Base-by-base conservation (phyloP, 441 rosid genomes). In the Populus hybrid region DNA sequence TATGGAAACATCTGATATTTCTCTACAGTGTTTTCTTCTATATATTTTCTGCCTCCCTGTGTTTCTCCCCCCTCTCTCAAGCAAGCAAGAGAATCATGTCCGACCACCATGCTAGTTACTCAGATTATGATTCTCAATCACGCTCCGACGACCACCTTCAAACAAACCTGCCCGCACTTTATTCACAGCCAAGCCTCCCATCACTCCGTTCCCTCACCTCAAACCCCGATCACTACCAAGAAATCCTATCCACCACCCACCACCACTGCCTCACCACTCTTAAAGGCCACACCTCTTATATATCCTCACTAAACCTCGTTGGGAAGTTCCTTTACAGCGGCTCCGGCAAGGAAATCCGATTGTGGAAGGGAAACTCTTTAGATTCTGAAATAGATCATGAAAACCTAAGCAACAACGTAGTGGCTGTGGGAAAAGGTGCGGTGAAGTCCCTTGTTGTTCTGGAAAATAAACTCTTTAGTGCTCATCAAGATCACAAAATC, bases 401-500 rank as follows among this genome's bases (percentile, higher is more conserved):
- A 14, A 28, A 70, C 76, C 61, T 66, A 10, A 57, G 42, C 70
- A 8, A 71, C 69, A 69, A 63, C 75, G 42, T 80, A 14, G 85
- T 83, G 14, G 85, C 77, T 24, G 50, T 59, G 0, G 81, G 86
- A 5, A 78, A 76, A 63, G 90, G 90, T 70, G 89, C 89, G 0
- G 90, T 91, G 72, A 93, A 93, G 74, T 86, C 90, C 32, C 54
- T 88, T 35, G 85, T 85, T 30, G 84, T 90, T 70, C 73, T 80
- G 0, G 87, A 78, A 3, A 88, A 90, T 30, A 86, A 80, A 82
- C 83, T 93, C 12, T 81, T 90, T 76, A 88, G 89, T 50, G 92
- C 92, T 18, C 98, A 93, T 74, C 98, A 91, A 35, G 96, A 93
- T 79, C 85, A 88, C 67, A 91, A 89, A 86, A 91, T 93, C 73